phyloP scores from a whole-genome alignment of 139 green algal genomes.

The Chlamydomonas applanata region DNA sequence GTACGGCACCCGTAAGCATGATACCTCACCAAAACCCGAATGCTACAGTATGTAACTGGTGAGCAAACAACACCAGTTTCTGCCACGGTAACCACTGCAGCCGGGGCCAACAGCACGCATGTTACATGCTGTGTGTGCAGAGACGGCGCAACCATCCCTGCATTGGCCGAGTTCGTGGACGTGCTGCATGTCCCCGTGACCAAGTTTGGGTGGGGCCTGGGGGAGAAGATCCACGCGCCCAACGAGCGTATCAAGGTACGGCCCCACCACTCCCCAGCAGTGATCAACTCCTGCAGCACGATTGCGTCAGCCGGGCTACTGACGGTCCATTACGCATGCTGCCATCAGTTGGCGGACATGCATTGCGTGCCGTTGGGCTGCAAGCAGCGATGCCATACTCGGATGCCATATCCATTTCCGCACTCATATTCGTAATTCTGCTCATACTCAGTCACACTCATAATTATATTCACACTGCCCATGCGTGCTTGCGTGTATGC shows the following conservation, averaged over 20 bases:
- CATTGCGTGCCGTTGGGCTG: too few species aligned
- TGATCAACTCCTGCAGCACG: too few species aligned
- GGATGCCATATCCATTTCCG: too few species aligned
- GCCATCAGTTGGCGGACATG: too few species aligned
- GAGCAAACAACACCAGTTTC: neutral
- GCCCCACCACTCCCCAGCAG: too few species aligned
- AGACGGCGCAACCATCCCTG: constrained; percentile 66
- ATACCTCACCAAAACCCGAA: too few species aligned
- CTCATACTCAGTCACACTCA: neutral
- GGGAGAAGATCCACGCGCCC: constrained; percentile 55
- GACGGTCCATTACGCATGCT: too few species aligned
- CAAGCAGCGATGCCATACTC: too few species aligned
- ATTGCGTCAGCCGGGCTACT: too few species aligned
- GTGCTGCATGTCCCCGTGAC: constrained; percentile 44
- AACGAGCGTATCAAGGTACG: constrained; percentile 54
- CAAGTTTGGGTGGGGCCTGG: constrained; percentile 65
- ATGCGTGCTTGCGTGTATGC: neutral
- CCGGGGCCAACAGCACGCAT: too few species aligned
- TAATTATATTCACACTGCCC: neutral
- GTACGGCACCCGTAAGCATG: too few species aligned
- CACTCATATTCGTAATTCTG: neutral
- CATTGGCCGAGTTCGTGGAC: constrained; percentile 52
- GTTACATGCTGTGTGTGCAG: neutral
- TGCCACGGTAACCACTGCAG: neutral
- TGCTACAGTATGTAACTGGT: neutral